A percentile compares a stretch with the other conserved stretches of the same genome.
Evolutionary conservation across 2,329 filamentous ascomycete species (phyloP).

Genomic region (Cladobotryum mycophilum): DNA sequence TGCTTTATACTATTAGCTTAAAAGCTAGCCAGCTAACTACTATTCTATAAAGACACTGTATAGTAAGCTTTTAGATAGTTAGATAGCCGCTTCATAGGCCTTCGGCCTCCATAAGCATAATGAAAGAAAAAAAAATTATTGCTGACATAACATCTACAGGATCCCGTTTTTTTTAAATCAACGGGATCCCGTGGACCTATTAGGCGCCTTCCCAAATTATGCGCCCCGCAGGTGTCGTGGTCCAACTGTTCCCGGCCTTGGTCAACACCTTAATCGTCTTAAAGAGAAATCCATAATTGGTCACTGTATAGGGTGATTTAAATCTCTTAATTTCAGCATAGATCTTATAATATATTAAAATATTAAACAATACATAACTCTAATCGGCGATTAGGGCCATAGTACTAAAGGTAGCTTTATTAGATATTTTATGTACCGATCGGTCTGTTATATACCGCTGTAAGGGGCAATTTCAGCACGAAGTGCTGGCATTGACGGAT

Average conservation of each 20-base stretch:
- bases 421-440: background rate
- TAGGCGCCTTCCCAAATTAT: too few relatives aligned
- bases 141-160: too few relatives aligned
- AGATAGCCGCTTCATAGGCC: background rate
- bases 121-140: too few relatives aligned
- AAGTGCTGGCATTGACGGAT: too few relatives aligned
- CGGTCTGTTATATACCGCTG: too few relatives aligned
- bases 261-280: slow-evolving; percentile 13
- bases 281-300: slow-evolving; percentile 66
- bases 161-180: too few relatives aligned
- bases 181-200: too few relatives aligned
- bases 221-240: slow-evolving; percentile 18
- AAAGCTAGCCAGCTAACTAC: too few relatives aligned
- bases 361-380: slow-evolving; percentile 50
- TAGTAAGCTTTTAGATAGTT: background rate
- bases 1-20: too few relatives aligned
- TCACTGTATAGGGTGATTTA: slow-evolving; percentile 57
- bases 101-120: background rate
- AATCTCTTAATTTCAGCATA: slow-evolving; percentile 67
- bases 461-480: too few relatives aligned
- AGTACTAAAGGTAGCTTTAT: background rate
- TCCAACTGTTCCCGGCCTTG: slow-evolving; percentile 15
- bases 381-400: slow-evolving; percentile 31
- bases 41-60: background rate
- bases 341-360: slow-evolving; percentile 53